Percentiles rank a stretch among this genome's conserved stretches.
Evolutionary conservation across 805 yeast genomes (phyloP).

Genomic region (Suhomyces faveliae): DNA sequence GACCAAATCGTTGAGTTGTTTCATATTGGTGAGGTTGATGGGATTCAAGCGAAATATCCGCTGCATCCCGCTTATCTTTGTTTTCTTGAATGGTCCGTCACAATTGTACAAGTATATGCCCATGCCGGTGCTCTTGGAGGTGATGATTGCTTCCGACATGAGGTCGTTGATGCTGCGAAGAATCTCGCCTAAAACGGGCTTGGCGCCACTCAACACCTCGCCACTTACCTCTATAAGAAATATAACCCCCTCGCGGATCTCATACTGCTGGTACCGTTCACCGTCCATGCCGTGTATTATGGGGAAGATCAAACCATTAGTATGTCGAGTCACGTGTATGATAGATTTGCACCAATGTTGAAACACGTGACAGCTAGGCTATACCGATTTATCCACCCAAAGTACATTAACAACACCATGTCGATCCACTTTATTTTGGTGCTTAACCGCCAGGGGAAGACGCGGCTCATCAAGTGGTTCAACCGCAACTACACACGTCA

Average conservation of each 20-base stretch:
- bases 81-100: constrained; percentile 26
- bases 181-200: constrained; percentile 50
- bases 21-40: constrained; percentile 58
- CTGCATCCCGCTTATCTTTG: constrained; percentile 42
- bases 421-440: constrained; percentile 76
- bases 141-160: constrained; percentile 62
- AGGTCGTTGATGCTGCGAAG: constrained; percentile 58
- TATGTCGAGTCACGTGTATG: neutral
- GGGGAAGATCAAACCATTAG: too few species aligned
- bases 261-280: constrained; percentile 31
- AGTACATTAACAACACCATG: constrained; percentile 42
- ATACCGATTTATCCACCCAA: neutral
- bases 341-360: too few species aligned
- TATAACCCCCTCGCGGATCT: constrained; percentile 60
- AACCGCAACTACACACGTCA: constrained; percentile 28
- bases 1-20: constrained; percentile 49
- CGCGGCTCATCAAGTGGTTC: constrained; percentile 82
- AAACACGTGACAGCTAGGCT: neutral
- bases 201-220: constrained; percentile 34
- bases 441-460: constrained; percentile 91
- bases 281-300: neutral
- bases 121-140: constrained; percentile 66
- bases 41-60: constrained; percentile 53
- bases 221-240: constrained; percentile 62
- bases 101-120: constrained; percentile 69